Evolutionary conservation across 2,329 filamentous ascomycete genomes (phyloP), one percentile per base, ranked within the genome.

Genomic region (Cercospora berteroae): DNA sequence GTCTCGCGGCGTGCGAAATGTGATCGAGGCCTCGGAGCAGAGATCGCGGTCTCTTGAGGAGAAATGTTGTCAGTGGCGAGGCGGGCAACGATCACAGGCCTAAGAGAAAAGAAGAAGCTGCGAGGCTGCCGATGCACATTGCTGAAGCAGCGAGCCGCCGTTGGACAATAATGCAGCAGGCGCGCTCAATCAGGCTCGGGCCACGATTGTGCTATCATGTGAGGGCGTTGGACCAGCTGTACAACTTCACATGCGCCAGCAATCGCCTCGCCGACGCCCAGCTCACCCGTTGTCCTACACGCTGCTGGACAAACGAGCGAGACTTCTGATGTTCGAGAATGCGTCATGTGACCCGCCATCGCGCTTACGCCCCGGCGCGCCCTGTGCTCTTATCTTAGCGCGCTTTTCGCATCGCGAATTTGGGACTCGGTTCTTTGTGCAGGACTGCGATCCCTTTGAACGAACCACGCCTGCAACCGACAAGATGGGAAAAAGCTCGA

Each of bases 401-500:
- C 55, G 55, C 55, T 36, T 29, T 36, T 23, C 55, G 55, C 31
- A 36, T 58, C 55, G 55, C 29, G 55, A 58, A 58, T 58, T 36
- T 58, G 59, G 25, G 36, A 36, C 60, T 65, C 20, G 23, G 23
- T 57, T 64, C 60, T 55, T 60, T 9, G 31, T 12, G 13, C 16
- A 18, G 27, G 16, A 58, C 16, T 33, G 36, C 18, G n/a, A 55
- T 27, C 31, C 20, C 33, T n/a, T 44, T 16, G 36, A 39, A 48
- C 36, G 5, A 52, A 9, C 12, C 44, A 65, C 70, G 65, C 69
- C 63, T 7, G 44, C 62, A 67, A 64, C 70, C 52, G 25, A 60
- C 67, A 85, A 65, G 74, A 98, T 97, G 94, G 94, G 94, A 25
- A 97, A 96, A 80, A 91, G 92, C 78, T 84, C 91, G 69, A 87